phyloP scores from a whole-genome alignment of 2,329 filamentous ascomycete genomes.

The Alternaria atra region DNA sequence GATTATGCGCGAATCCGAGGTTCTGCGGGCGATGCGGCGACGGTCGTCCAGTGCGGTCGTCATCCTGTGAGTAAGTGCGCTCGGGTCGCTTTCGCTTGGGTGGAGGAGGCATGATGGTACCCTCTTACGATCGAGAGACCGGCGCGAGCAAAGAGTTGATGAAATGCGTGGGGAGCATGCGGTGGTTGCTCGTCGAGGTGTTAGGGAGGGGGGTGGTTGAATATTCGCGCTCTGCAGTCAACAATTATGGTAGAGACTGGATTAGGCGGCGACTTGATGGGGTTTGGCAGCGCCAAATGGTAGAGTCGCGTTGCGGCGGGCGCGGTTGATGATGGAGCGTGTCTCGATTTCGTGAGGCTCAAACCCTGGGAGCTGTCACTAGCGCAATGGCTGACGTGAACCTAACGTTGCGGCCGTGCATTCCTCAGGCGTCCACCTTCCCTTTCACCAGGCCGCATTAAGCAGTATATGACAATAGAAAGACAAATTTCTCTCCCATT shows the following conservation, averaged over 20 bases:
- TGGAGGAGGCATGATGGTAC: constrained; percentile 59
- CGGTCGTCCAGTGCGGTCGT: constrained; percentile 53
- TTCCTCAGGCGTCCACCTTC: neutral
- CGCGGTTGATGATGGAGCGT: constrained; percentile 21
- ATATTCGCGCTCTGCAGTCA: constrained; percentile 8
- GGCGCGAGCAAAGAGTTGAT: constrained; percentile 30
- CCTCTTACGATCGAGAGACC: constrained; percentile 40
- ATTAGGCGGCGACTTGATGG: neutral
- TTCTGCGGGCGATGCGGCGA: constrained; percentile 63
- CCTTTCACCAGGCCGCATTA: neutral
- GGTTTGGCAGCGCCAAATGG: constrained; percentile 1
- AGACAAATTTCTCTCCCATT: neutral
- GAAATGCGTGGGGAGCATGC: constrained; percentile 41
- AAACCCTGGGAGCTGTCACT: constrained; percentile 11
- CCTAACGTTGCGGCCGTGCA: constrained; percentile 12
- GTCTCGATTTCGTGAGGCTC: constrained; percentile 20
- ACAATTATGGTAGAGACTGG: neutral
- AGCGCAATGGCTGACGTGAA: constrained; percentile 11
- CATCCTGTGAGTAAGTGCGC: constrained; percentile 55
- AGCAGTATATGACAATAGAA: neutral
- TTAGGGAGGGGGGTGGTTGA: constrained; percentile 9
- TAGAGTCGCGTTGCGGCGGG: constrained; percentile 19
- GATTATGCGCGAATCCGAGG: constrained; percentile 62
- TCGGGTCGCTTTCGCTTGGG: constrained; percentile 67
- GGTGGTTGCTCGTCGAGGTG: constrained; percentile 22